Evolutionary conservation across 441 rosid genomes (phyloP).

Genomic region (Erodium texanum): DNA sequence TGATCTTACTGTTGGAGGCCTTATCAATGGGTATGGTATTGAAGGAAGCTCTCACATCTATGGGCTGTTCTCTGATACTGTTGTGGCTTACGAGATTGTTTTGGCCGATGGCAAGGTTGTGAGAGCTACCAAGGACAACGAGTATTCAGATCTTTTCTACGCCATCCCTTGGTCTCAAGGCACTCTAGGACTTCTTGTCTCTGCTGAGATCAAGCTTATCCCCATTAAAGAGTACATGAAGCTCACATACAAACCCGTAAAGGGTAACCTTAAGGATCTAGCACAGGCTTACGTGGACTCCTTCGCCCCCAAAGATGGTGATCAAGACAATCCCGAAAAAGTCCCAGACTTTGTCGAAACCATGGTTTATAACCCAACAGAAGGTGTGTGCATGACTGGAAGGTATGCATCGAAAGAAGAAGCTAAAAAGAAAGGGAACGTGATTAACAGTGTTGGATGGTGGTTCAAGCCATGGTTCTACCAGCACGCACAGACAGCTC

Average conservation of each 20-base stretch:
- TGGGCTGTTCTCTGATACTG: conserved; percentile 93
- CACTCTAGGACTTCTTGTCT: conserved; percentile 80
- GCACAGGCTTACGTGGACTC: conserved; percentile 85
- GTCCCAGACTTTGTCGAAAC: conserved; percentile 94
- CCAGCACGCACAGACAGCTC: conserved; percentile 74
- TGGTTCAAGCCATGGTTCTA: conserved; percentile 99
- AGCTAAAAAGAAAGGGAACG: conserved; percentile 83
- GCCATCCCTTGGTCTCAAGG: conserved; percentile 99
- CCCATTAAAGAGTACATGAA: conserved; percentile 85
- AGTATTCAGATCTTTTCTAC: conserved; percentile 81
- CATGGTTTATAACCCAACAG: conserved; percentile 60
- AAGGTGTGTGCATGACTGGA: conserved; percentile 96
- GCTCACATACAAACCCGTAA: conserved; percentile 77
- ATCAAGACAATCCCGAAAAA: conserved; percentile 58
- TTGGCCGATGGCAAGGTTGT: conserved; percentile 79
- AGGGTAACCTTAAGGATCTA: conserved; percentile 52
- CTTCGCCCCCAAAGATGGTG: conserved; percentile 78
- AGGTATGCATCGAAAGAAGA: conserved; percentile 83
- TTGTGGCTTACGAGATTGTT: conserved; percentile 90
- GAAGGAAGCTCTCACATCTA: conserved; percentile 97
- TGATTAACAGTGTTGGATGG: conserved; percentile 82
- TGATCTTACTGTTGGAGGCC: conserved; percentile 97
- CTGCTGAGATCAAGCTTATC: conserved; percentile 87
- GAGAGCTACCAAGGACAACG: conserved; percentile 87
- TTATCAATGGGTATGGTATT: conserved; percentile 94